Base-by-base conservation (phyloP, 306 rosid species). In the Sesbania bispinosa region DNA sequence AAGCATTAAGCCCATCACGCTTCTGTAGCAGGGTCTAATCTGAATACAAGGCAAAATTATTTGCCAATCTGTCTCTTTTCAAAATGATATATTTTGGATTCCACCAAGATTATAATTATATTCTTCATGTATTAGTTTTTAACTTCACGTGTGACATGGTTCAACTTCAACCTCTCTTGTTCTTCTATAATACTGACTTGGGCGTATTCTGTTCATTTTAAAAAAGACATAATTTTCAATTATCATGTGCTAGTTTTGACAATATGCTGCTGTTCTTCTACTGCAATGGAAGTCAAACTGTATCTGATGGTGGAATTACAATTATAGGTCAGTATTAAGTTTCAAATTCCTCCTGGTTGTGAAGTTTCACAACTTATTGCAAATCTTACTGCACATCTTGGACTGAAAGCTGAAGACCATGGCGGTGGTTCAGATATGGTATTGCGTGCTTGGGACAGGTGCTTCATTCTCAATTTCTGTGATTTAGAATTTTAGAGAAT, bases 381-480 rank as follows among this genome's bases (percentile, higher is more conserved):
- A 55, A 85, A 78, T 73, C 83, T 93, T 60, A 84, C 83, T 80
- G 79, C 92, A 16, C 76, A 78, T 68, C 92, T 93, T 62, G 98
- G 98, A 57, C 69, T 79, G 62, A 88, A 87, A 76, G 81, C 60
- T 69, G 92, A 93, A 79, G 90, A 81, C 77, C 47, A 26, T 48
- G 85, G 81, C 29, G 88, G 87, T 78, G 96, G 90, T 62, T 83
- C 90, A 14, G 87, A 85, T 76, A 88, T 87, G 90, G 62, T 73
- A 41, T 68, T 90, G 81, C 96, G 92, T 18, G 89, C 97, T 71
- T 90, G 97, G 98, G 90, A 87, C 85, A 90, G 92, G 97, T 90
- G 42, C 58, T 74, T 32, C 19, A 36, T 64, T 27, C 71, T 69
- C 62, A 39, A 26, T 66, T 51, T 69, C 19, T 10, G 4, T 65